Percentiles rank a stretch among this genome's conserved stretches.
Evolutionary conservation across 768 basidiomycete species (phyloP).

Genomic region (Collybiopsis confluens): DNA sequence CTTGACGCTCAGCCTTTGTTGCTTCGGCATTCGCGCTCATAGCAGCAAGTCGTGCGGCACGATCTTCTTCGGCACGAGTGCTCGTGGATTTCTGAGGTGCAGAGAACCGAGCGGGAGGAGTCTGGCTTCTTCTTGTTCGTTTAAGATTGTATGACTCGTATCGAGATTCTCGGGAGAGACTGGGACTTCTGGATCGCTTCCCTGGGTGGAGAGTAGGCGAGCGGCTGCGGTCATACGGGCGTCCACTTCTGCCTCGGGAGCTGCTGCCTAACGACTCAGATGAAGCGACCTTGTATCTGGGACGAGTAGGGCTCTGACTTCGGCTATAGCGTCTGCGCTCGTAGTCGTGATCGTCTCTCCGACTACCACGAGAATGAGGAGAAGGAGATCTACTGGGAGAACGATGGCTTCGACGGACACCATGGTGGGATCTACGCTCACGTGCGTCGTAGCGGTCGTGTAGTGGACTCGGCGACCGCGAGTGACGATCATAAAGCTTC

Average conservation of each 20-base stretch:
- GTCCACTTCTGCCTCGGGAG: neutral
- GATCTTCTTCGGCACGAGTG: constrained; percentile 37
- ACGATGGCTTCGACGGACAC: neutral
- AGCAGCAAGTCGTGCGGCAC: constrained; percentile 83
- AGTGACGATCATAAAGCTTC: constrained; percentile 23
- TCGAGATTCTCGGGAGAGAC: constrained; percentile 22
- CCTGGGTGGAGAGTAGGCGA: neutral
- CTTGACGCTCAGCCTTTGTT: constrained; percentile 66
- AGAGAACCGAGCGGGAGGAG: constrained; percentile 26
- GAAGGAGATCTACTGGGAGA: constrained; percentile 12
- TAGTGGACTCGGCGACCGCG: constrained; percentile 42
- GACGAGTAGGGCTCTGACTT: constrained; percentile 13
- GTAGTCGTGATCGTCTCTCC: constrained; percentile 18
- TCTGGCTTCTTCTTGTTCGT: constrained; percentile 46
- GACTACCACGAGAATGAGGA: neutral
- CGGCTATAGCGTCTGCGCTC: constrained; percentile 19
- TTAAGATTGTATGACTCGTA: constrained; percentile 31
- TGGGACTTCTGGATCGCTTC: constrained; percentile 19
- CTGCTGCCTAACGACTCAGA: neutral
- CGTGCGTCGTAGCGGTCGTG: constrained; percentile 21
- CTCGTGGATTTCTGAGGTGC: constrained; percentile 18
- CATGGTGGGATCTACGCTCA: neutral
- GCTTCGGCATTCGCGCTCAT: constrained; percentile 76
- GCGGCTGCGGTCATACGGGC: neutral
- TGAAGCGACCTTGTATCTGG: neutral